Percentiles rank a stretch among this genome's conserved stretches.
Conservation (phyloP, 1,284 basidiomycete species). For the Rhizopogon hawkerae region DNA sequence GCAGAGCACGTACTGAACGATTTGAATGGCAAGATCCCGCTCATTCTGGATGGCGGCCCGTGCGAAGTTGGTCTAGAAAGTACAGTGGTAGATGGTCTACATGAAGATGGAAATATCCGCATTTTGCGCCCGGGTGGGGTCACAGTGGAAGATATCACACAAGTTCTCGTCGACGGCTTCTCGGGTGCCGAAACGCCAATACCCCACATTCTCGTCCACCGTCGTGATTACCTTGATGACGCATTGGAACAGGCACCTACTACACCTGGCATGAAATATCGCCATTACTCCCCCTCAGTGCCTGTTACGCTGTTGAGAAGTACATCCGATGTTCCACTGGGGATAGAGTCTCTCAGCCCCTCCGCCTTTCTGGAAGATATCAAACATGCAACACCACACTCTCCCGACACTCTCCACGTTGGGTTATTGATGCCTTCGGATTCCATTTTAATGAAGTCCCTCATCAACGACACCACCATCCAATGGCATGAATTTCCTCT, state of each 20-base stretch:
- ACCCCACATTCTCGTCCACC: conserved; percentile 64
- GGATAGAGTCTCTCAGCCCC: conserved; percentile 23
- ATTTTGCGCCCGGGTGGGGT: conserved; percentile 90
- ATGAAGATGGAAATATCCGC: conserved; percentile 65
- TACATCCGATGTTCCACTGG: conserved; percentile 32
- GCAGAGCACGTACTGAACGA: conserved; percentile 83
- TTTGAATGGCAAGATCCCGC: conserved; percentile 61
- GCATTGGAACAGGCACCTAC: conserved; percentile 71
- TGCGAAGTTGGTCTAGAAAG: conserved; percentile 92
- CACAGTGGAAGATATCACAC: conserved; percentile 80
- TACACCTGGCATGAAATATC: conserved; percentile 99
- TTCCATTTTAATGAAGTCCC: conserved; percentile 41
- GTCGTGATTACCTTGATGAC: conserved; percentile 63
- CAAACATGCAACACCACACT: conserved; percentile 14
- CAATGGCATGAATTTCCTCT: conserved; percentile 51
- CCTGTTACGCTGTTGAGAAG: conserved; percentile 74
- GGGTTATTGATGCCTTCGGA: conserved; percentile 66
- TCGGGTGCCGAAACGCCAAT: conserved; percentile 22
- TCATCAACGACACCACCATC: conserved; percentile 33
- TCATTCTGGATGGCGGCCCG: conserved; percentile 90
- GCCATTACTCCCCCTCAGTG: conserved; percentile 89
- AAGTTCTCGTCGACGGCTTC: conserved; percentile 42
- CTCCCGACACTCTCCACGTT: conserved; percentile 35
- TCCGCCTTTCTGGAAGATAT: conserved; percentile 36
- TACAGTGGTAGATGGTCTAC: conserved; percentile 87